Percentiles rank a stretch among this genome's conserved stretches.
These are phyloP conservation scores for Plasmodium gaboni DNA, from an alignment of 169 alveolate genomes.

Conservation along the genomic window DNA sequence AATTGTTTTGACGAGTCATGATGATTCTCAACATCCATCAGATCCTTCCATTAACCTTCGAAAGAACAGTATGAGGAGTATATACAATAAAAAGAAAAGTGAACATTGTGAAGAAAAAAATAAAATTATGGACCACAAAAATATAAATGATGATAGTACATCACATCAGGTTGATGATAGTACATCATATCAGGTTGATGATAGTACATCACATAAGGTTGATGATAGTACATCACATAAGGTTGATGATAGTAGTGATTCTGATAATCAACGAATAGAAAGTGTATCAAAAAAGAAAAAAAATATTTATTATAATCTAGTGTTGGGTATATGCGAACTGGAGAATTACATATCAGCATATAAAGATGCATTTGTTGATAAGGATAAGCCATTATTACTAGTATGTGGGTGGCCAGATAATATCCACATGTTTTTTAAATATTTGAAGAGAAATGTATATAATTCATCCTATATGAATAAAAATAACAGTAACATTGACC, in stretches of 20 bases:
- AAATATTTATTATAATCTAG: constrained; percentile 10
- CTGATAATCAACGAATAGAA: neutral
- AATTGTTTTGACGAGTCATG: constrained; percentile 4
- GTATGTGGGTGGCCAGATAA: constrained; percentile 86
- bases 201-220: neutral
- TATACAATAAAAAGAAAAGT: neutral
- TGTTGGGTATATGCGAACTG: constrained; percentile 57
- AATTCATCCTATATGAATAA: neutral
- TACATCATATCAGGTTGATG: neutral
- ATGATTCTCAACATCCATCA: neutral
- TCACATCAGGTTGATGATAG: neutral
- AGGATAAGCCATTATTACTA: constrained; percentile 73
- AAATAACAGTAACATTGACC: too few relatives aligned
- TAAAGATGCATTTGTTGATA: constrained; percentile 39
- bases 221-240: neutral
- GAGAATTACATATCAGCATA: constrained; percentile 69
- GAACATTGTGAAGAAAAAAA: neutral
- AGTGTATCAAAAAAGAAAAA: neutral
- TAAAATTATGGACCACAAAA: neutral
- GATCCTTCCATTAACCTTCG: neutral
- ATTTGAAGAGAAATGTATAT: constrained; percentile 36
- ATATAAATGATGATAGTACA: neutral
- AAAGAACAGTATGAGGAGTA: neutral
- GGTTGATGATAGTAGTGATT: neutral
- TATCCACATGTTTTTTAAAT: constrained; percentile 77